Conservation (phyloP, 352 stramenopile species). For the Nothophytophthora sp. region DNA sequence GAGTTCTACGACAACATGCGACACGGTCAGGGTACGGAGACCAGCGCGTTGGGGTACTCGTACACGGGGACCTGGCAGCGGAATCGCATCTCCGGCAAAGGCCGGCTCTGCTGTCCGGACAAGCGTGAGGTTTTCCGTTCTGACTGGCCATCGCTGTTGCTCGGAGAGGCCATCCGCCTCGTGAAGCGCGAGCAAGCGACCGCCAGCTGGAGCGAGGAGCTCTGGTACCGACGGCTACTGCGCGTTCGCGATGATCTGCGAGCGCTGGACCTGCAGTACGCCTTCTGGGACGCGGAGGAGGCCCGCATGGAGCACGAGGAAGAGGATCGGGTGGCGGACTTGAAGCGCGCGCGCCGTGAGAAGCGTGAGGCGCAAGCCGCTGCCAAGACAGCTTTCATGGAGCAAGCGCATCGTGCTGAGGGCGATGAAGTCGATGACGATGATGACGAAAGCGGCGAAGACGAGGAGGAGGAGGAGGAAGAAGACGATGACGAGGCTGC, state of each 20-base stretch:
- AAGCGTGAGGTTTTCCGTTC: constrained; percentile 41
- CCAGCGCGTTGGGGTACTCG: constrained; percentile 53
- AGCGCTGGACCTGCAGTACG: constrained; percentile 59
- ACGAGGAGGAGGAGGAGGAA: constrained; percentile 21
- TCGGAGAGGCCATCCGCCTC: constrained; percentile 60
- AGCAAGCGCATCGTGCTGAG: constrained; percentile 32
- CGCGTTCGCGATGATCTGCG: constrained; percentile 71
- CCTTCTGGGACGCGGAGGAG: constrained; percentile 62
- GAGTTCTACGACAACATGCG: constrained; percentile 67
- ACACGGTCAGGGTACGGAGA: constrained; percentile 66
- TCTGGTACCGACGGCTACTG: constrained; percentile 54
- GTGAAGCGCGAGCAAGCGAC: constrained; percentile 41
- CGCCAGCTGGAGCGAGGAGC: constrained; percentile 28
- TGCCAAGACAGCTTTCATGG: constrained; percentile 61
- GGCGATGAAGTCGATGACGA: constrained; percentile 10
- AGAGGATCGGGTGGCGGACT: constrained; percentile 37
- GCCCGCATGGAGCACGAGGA: constrained; percentile 45
- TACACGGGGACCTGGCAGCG: constrained; percentile 52
- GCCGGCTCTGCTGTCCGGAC: constrained; percentile 43
- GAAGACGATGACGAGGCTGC: constrained; percentile 22
- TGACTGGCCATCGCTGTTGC: constrained; percentile 59
- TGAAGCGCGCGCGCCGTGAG: constrained; percentile 52
- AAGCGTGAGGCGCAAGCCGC: constrained; percentile 56
- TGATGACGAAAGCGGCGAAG: constrained; percentile 9
- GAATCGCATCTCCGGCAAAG: constrained; percentile 64